Conservation (phyloP, 192 early-diverging fungal species). For the Jimgerdemannia lactiflua region DNA sequence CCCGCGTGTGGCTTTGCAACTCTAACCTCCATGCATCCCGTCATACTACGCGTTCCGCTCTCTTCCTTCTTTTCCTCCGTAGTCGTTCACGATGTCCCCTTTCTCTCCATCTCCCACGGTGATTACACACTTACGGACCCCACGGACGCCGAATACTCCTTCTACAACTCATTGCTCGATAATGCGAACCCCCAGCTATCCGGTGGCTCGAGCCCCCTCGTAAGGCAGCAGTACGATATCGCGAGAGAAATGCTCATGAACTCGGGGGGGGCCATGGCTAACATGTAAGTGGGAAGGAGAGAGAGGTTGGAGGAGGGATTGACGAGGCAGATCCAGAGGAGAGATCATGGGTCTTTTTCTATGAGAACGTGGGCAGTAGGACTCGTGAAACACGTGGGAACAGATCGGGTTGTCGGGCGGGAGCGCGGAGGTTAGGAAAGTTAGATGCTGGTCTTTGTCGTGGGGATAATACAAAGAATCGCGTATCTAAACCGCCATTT, state of each 20-base stretch:
- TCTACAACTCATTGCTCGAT: neutral
- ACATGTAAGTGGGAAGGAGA: neutral
- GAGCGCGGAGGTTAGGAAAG: neutral
- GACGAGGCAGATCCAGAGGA: no score
- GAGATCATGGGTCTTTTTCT: no score
- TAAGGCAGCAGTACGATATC: neutral
- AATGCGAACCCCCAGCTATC: neutral
- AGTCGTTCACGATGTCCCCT: neutral
- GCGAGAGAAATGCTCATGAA: neutral
- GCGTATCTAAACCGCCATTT: no score
- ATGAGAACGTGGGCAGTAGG: no score
- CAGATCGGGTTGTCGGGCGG: no score
- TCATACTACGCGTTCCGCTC: neutral
- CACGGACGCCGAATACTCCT: neutral
- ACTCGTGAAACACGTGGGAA: neutral
- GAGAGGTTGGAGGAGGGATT: no score
- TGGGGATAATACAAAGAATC: no score
- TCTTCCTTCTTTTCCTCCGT: neutral
- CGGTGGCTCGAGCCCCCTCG: neutral
- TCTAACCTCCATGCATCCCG: neutral
- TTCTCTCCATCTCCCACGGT: neutral
- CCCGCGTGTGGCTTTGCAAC: neutral
- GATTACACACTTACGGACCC: neutral
- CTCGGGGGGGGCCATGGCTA: neutral
- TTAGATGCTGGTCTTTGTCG: no score